These are phyloP conservation scores for Takashimella koratensis DNA, from an alignment of 1,284 basidiomycete genomes.

Conservation along the genomic window DNA sequence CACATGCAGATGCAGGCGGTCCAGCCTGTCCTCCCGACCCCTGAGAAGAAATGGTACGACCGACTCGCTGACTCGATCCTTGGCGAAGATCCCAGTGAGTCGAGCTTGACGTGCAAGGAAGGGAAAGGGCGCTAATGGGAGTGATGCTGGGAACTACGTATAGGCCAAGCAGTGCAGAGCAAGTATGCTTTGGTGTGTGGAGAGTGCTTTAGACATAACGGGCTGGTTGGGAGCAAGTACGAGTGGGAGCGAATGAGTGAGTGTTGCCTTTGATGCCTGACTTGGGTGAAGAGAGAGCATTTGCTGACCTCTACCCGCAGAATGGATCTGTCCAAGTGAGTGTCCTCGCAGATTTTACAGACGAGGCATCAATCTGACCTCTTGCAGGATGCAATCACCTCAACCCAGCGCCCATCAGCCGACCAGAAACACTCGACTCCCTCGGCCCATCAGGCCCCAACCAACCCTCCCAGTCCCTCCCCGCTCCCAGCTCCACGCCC, in stretches of 20 bases:
- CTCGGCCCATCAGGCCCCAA: slow-evolving; percentile 9
- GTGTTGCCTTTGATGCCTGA: slow-evolving; percentile 43
- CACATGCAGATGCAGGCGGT: slow-evolving; percentile 43
- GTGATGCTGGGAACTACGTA: slow-evolving; percentile 34
- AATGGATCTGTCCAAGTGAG: slow-evolving; percentile 46
- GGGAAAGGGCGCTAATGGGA: too few species aligned
- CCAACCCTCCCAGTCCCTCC: slow-evolving; percentile 4
- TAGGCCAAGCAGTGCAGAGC: slow-evolving; percentile 47
- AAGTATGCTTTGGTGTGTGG: slow-evolving; percentile 93
- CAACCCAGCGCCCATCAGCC: slow-evolving; percentile 35
- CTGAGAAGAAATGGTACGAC: slow-evolving; percentile 81
- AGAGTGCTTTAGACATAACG: slow-evolving; percentile 90
- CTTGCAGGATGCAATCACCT: slow-evolving; percentile 41
- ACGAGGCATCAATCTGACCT: slow-evolving; percentile 2
- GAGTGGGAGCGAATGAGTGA: slow-evolving; percentile 86
- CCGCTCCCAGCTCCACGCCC: neutral
- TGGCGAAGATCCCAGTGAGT: slow-evolving; percentile 69
- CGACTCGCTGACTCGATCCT: slow-evolving; percentile 79
- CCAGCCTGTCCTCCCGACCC: slow-evolving; percentile 53
- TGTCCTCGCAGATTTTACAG: too few species aligned
- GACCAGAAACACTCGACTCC: neutral
- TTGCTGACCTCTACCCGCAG: slow-evolving; percentile 15
- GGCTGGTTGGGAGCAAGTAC: slow-evolving; percentile 75
- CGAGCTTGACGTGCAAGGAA: slow-evolving; percentile 36
- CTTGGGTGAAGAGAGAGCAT: too few species aligned